Evolutionary conservation across 176 grass and related monocot genomes (phyloP).

Genomic region (Avena atlantica): DNA sequence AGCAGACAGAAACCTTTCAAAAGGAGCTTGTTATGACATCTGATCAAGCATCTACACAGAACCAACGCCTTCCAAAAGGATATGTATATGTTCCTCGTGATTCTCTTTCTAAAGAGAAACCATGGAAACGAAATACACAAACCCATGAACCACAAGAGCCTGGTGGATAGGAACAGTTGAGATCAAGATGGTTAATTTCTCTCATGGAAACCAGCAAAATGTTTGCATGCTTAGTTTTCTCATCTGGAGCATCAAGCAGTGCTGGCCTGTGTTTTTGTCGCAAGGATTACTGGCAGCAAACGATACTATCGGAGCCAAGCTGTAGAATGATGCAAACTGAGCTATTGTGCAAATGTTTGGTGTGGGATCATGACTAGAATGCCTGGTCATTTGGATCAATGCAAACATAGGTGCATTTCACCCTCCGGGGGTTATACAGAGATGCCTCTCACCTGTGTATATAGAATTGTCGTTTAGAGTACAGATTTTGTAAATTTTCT

Average conservation of each 20-base stretch:
- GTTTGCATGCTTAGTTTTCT: conserved; percentile 38
- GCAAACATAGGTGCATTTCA: conserved; percentile 44
- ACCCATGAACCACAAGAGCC: conserved; percentile 72
- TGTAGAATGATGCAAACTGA: conserved; percentile 55
- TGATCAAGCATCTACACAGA: conserved; percentile 89
- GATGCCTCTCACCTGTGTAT: conserved; percentile 54
- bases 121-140: conserved; percentile 51
- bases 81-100: conserved; percentile 91
- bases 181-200: conserved; percentile 47
- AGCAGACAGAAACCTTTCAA: conserved; percentile 72
- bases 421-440: conserved; percentile 42
- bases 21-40: conserved; percentile 93
- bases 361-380: conserved; percentile 40
- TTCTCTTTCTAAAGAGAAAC: conserved; percentile 89
- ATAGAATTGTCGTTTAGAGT: conserved; percentile 37
- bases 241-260: neutral
- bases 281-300: conserved; percentile 42
- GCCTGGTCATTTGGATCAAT: conserved; percentile 26
- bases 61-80: conserved; percentile 90
- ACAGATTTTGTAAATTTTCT: conserved; percentile 64
- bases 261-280: conserved; percentile 35
- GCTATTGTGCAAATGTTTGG: conserved; percentile 47
- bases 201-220: conserved; percentile 28
- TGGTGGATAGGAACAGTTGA: conserved; percentile 70
- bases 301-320: conserved; percentile 47